phyloP scores from a whole-genome alignment of 495 filamentous ascomycete species.

The Physcia stellaris region DNA sequence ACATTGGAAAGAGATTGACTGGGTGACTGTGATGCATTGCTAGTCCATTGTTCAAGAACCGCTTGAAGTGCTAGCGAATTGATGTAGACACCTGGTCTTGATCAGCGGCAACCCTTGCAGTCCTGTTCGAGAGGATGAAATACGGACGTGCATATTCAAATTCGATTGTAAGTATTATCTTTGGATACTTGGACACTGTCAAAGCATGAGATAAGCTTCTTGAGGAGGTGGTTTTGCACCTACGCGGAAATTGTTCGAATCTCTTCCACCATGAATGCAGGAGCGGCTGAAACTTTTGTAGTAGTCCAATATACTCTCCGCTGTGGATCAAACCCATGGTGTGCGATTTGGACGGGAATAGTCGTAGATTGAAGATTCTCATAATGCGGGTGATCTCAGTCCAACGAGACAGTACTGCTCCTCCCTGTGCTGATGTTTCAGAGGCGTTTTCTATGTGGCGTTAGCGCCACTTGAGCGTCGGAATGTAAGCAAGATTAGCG shows the following conservation, averaged over 20 bases:
- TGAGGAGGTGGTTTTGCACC: no score
- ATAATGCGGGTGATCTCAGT: conserved; percentile 79
- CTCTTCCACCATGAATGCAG: conserved; percentile 60
- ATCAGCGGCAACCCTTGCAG: no score
- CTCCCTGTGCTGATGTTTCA: no score
- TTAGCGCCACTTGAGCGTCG: no score
- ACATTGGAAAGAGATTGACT: conserved; percentile 40
- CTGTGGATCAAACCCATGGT: conserved; percentile 77
- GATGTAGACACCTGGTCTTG: conserved; percentile 57
- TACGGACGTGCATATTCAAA: conserved; percentile 67
- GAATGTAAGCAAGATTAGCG: no score
- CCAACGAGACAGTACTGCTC: no score
- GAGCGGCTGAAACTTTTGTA: conserved; percentile 70
- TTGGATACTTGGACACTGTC: conserved; percentile 59
- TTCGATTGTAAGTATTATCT: conserved; percentile 77
- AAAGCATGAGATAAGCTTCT: no score
- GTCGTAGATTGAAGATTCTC: conserved; percentile 66
- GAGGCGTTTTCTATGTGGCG: no score
- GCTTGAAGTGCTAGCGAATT: conserved; percentile 90
- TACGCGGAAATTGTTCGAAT: conserved; percentile 58
- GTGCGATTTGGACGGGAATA: conserved; percentile 72
- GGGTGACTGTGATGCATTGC: conserved; percentile 33
- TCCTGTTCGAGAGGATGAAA: conserved; percentile 14
- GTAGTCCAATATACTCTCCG: conserved; percentile 62
- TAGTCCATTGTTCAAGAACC: conserved; percentile 84